Percentiles rank a stretch among this genome's conserved stretches.
Evolutionary conservation across 139 green algal genomes (phyloP).

Genomic region (Chlamydomonas schloesseri): DNA sequence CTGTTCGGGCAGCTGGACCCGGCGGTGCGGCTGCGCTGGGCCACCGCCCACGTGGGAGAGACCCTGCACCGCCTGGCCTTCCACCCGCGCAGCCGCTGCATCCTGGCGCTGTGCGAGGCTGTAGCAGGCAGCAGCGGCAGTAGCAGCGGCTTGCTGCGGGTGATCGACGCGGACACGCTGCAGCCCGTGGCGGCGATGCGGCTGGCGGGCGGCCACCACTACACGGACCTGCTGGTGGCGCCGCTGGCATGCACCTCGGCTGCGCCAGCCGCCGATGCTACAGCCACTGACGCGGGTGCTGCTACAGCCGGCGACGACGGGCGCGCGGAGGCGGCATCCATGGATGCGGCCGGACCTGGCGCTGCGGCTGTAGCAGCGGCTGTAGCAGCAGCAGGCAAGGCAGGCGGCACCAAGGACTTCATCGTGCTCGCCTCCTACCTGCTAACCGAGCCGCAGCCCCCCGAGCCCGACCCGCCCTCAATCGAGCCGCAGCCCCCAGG

Average conservation of each 20-base stretch:
- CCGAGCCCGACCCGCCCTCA: background rate
- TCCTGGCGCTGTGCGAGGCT: slow-evolving; percentile 35
- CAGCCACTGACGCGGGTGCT: background rate
- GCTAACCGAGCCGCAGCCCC: background rate
- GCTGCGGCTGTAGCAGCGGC: background rate
- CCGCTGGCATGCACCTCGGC: slow-evolving; percentile 34
- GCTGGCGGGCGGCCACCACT: slow-evolving; percentile 25
- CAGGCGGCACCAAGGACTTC: slow-evolving; percentile 23
- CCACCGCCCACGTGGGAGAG: slow-evolving; percentile 51
- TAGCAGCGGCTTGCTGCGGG: slow-evolving; percentile 32
- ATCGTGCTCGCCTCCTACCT: slow-evolving; percentile 48
- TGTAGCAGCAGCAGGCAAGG: background rate
- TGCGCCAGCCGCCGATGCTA: background rate
- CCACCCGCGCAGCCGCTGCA: slow-evolving; percentile 45
- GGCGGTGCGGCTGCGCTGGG: slow-evolving; percentile 42
- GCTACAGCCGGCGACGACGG: too few relatives aligned
- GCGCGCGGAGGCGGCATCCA: background rate
- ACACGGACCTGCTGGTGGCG: slow-evolving; percentile 8
- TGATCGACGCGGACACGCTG: slow-evolving; percentile 50
- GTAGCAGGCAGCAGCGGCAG: background rate
- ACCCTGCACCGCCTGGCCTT: slow-evolving; percentile 41
- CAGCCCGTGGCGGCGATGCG: slow-evolving; percentile 36
- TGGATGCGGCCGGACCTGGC: background rate
- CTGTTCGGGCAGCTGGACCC: slow-evolving; percentile 48
- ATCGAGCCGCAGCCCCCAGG: too few relatives aligned